Evolutionary conservation across 495 filamentous ascomycete species (phyloP).

Genomic region (Hypoxylon trugodes): DNA sequence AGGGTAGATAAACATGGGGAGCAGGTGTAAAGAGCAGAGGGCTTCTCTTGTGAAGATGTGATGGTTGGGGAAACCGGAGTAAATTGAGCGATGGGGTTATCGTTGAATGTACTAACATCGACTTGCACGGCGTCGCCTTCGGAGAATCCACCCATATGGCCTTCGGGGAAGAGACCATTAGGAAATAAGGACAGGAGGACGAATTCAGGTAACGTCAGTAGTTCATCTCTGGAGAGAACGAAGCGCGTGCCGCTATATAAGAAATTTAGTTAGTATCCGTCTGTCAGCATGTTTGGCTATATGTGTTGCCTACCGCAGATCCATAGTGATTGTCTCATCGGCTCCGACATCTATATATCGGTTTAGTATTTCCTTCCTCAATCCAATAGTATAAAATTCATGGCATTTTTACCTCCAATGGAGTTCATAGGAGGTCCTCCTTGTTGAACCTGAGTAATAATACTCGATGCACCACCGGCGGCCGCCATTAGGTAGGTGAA

Average conservation of each 20-base stretch:
- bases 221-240: constrained; percentile 90
- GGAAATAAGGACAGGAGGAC: constrained; percentile 98
- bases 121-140: constrained; percentile 96
- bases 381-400: constrained; percentile 3
- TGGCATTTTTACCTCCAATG: constrained; percentile 76
- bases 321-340: constrained; percentile 95
- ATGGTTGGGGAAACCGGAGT: constrained; percentile 29
- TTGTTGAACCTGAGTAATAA: constrained; percentile 98
- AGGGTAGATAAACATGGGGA: constrained; percentile 37
- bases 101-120: constrained; percentile 74
- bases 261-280: constrained; percentile 38
- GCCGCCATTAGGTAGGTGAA: constrained; percentile 99
- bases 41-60: constrained; percentile 24
- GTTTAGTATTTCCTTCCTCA: constrained; percentile 4
- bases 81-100: constrained; percentile 33
- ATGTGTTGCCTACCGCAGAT: constrained; percentile 75
- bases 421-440: constrained; percentile 87
- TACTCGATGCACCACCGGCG: constrained; percentile 94
- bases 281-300: background rate
- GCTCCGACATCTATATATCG: constrained; percentile 73
- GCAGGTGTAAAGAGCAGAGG: constrained; percentile 36
- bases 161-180: constrained; percentile 96
- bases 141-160: constrained; percentile 88
- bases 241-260: constrained; percentile 84
- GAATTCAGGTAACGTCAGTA: constrained; percentile 95